These are phyloP conservation scores for Mucor velutinosus DNA, from an alignment of 371 early-diverging fungal genomes.

Conservation along the genomic window DNA sequence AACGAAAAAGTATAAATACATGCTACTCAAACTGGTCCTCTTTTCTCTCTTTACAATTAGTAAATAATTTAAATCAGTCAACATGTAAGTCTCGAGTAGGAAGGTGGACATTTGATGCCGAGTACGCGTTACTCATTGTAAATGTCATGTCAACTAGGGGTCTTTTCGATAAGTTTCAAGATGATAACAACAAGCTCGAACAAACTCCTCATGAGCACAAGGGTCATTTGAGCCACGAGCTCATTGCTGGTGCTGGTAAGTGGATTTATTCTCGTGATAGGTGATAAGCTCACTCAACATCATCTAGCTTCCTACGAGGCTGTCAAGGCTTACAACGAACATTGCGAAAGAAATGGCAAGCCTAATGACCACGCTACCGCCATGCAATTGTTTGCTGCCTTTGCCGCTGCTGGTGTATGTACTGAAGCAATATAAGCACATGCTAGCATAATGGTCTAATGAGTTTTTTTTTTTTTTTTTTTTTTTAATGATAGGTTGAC, in stretches of 20 bases:
- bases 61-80: background rate
- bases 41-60: background rate
- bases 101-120: background rate
- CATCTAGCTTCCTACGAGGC: slow-evolving; percentile 42
- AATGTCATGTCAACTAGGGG: slow-evolving; percentile 29
- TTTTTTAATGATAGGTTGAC: background rate
- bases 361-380: slow-evolving; percentile 47
- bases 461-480: background rate
- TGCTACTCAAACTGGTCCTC: background rate
- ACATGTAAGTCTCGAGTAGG: background rate
- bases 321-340: slow-evolving; percentile 50
- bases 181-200: slow-evolving; percentile 31
- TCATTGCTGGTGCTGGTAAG: slow-evolving; percentile 57
- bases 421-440: background rate
- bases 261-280: background rate
- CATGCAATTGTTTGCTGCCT: slow-evolving; percentile 57
- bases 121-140: background rate
- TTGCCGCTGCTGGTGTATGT: slow-evolving; percentile 48
- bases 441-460: background rate
- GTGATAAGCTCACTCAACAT: background rate
- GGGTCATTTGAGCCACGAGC: slow-evolving; percentile 50
- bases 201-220: slow-evolving; percentile 36
- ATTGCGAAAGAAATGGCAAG: slow-evolving; percentile 49
- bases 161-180: slow-evolving; percentile 34
- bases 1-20: background rate